phyloP scores from a whole-genome alignment of 2,329 filamentous ascomycete species.

The Helotiales sp. region DNA sequence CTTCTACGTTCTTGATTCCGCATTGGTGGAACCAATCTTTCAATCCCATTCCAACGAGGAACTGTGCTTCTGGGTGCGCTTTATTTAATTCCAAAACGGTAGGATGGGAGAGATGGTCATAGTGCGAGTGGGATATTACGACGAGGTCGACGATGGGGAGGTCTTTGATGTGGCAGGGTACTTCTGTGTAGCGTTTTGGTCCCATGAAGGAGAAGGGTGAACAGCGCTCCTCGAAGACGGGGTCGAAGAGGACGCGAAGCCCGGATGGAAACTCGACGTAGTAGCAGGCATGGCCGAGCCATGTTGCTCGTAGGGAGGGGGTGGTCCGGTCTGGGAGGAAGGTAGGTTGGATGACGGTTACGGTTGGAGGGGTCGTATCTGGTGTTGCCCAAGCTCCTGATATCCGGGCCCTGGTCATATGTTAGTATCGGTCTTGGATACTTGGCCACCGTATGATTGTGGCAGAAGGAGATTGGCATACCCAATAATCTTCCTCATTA shows the following conservation, averaged over 20 bases:
- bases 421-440: constrained; percentile 3
- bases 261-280: constrained; percentile 87
- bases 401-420: constrained; percentile 18
- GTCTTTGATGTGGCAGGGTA: constrained; percentile 75
- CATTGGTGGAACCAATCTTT: constrained; percentile 75
- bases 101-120: constrained; percentile 83
- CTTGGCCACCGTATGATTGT: no score
- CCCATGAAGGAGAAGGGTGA: constrained; percentile 70
- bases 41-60: constrained; percentile 83
- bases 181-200: constrained; percentile 76
- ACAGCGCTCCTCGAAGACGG: constrained; percentile 87
- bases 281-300: constrained; percentile 94
- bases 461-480: background rate
- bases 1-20: constrained; percentile 76
- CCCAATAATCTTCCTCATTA: constrained; percentile 39
- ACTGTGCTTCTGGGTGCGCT: constrained; percentile 76
- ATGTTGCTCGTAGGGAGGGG: constrained; percentile 74
- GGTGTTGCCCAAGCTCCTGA: constrained; percentile 39
- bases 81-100: constrained; percentile 71
- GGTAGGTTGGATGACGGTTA: constrained; percentile 56
- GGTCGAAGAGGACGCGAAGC: constrained; percentile 87
- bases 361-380: constrained; percentile 61
- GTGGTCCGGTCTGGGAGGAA: constrained; percentile 58
- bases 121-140: constrained; percentile 64
- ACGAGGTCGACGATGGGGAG: constrained; percentile 73